Evolutionary conservation across 495 filamentous ascomycete genomes (phyloP).

Genomic region (Penicillium arizonense): DNA sequence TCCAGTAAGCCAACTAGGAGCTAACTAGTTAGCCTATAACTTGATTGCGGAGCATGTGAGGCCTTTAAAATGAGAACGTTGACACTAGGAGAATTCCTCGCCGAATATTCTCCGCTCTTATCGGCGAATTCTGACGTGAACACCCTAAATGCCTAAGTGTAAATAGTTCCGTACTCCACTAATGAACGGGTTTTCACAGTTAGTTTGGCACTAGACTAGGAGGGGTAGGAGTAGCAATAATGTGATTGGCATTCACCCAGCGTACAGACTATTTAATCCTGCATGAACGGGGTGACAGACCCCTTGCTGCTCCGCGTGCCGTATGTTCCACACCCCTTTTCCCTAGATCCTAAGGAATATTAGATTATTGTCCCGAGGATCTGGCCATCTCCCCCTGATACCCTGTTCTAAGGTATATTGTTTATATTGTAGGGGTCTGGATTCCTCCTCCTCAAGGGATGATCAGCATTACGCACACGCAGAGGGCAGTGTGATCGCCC

Average conservation of each 20-base stretch:
- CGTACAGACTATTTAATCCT: conserved; percentile 18
- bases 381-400: background rate
- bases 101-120: conserved; percentile 22
- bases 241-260: conserved; percentile 3
- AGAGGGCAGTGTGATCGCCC: conserved; percentile 12
- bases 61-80: background rate
- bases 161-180: conserved; percentile 1
- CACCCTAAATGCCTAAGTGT: background rate
- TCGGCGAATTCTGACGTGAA: conserved; percentile 5
- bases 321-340: conserved; percentile 37
- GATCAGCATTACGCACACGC: conserved; percentile 20
- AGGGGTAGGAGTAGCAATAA: conserved; percentile 2
- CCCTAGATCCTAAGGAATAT: conserved; percentile 8
- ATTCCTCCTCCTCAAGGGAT: conserved; percentile 27
- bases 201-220: background rate
- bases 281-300: conserved; percentile 34
- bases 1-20: background rate
- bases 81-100: conserved; percentile 8
- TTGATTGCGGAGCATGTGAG: background rate
- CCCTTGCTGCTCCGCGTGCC: conserved; percentile 42
- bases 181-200: too few relatives aligned
- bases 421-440: background rate
- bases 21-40: too few relatives aligned
- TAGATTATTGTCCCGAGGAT: too few relatives aligned
- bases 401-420: background rate